These are phyloP conservation scores for Bifiguratus adelaidae DNA, from an alignment of 192 early-diverging fungal species.

Conservation along the genomic window DNA sequence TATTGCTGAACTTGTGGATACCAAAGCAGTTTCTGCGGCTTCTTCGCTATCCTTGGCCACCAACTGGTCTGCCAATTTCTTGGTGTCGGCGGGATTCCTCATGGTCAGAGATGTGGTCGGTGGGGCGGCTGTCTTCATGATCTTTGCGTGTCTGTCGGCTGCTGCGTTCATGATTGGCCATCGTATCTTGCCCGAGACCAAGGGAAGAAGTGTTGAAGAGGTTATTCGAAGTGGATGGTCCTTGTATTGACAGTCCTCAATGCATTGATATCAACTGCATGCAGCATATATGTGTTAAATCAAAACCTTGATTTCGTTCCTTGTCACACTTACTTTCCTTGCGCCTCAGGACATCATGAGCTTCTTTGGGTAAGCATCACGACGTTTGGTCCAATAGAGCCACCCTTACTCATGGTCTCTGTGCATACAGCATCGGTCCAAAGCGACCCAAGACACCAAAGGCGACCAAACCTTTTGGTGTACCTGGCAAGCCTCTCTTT, in stretches of 20 bases:
- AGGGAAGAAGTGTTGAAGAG: conserved; percentile 47
- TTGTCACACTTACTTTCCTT: too few species aligned
- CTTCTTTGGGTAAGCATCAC: too few species aligned
- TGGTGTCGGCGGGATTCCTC: conserved; percentile 52
- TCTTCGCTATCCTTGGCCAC: conserved; percentile 47
- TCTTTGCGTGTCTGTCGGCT: conserved; percentile 33
- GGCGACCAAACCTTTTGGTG: conserved; percentile 8
- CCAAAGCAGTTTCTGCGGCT: conserved; percentile 49
- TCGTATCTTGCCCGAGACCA: conserved; percentile 58
- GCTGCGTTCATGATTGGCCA: conserved; percentile 27
- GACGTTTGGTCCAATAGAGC: too few species aligned
- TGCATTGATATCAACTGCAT: too few species aligned
- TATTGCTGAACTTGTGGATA: conserved; percentile 66
- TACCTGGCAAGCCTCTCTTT: conserved; percentile 27
- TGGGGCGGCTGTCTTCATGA: conserved; percentile 46
- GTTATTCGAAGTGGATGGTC: conserved; percentile 21
- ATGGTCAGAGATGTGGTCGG: conserved; percentile 34
- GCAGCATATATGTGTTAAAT: too few species aligned
- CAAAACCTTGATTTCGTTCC: too few species aligned
- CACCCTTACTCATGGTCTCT: not conserved
- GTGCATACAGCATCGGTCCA: conserved; percentile 11
- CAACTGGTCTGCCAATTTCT: conserved; percentile 58
- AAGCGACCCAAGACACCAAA: conserved; percentile 14
- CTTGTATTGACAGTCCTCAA: too few species aligned
- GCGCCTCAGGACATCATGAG: too few species aligned